Base-by-base conservation (phyloP, 768 basidiomycete genomes). In the Russula foetens region DNA sequence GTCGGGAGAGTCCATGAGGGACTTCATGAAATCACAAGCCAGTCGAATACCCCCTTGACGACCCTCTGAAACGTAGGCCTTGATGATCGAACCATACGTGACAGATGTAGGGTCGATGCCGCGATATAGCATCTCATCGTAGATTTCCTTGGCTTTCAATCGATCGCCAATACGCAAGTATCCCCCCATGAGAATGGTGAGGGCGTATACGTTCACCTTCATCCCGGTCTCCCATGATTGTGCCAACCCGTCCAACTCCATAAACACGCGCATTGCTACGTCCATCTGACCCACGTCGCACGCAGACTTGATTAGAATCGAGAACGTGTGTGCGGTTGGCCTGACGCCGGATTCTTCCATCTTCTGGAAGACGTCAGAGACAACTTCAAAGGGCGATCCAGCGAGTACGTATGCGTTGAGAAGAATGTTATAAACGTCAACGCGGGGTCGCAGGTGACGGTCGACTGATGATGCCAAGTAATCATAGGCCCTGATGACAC, bases 371-470 rank as follows among this genome's bases (percentile, higher is more conserved):
- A 90, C 68, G 4, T 74, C 70, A 28, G 81, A 74, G 43, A 93
- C 85, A 28, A 82, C 70, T 33, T 72, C 71, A 66, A 88, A 89
- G 0, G 94, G 92, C 2, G 90, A 83, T 26, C 88, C 91, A 38
- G 90, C 80, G 49, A 87, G 75, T 55, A 96, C 81, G 67, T 91
- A 88, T 2, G 92, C 91, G 72, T 90, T 91, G 65, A 96, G 74
- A 26, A 97, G 77, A 26, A 83, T 83, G 71, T 92, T 92, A 72
- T 84, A 86, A 53, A 86, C 78, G 51, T 83, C 79, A 68, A 87
- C 78, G 44, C 80, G 75, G 41, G 84, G 74, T 53, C 74, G 70
- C 45, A 75, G 70, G 44, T 74, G 69, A 56, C 74, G 71, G 56
- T 65, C 51, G 12, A 69, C 67, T 29, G 75, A 69, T 38, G 74